Conservation (phyloP, 495 filamentous ascomycete genomes). For the Astrothelium macrocarpum region DNA sequence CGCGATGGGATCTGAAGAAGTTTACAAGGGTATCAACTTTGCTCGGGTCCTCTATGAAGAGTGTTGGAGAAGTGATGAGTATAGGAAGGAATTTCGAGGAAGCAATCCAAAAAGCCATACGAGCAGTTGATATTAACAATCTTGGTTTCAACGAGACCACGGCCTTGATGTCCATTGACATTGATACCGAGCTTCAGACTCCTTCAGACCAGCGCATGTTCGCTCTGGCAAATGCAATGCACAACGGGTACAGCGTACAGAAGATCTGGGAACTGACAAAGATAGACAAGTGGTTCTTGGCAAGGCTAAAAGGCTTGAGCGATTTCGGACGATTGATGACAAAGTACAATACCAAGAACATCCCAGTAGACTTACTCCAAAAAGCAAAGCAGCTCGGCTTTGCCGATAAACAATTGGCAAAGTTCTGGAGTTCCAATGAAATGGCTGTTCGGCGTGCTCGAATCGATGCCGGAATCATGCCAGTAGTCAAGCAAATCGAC, state of each 20-base stretch:
- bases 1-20: constrained; percentile 97
- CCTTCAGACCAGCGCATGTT: constrained; percentile 96
- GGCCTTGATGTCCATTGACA: constrained; percentile 93
- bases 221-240: constrained; percentile 96
- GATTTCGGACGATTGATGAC: constrained; percentile 61
- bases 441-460: constrained; percentile 73
- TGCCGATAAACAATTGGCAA: constrained; percentile 84
- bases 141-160: constrained; percentile 87
- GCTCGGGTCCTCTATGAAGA: constrained; percentile 98
- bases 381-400: constrained; percentile 90
- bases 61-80: constrained; percentile 97
- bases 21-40: constrained; percentile 92
- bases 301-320: constrained; percentile 77
- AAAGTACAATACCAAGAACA: constrained; percentile 54
- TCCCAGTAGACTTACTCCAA: constrained; percentile 55
- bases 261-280: constrained; percentile 96
- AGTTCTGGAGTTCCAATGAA: constrained; percentile 89
- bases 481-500: constrained; percentile 95
- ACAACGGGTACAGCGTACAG: constrained; percentile 81
- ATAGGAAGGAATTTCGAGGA: constrained; percentile 96
- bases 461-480: constrained; percentile 73
- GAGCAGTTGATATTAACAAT: constrained; percentile 89
- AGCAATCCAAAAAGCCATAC: constrained; percentile 96
- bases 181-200: constrained; percentile 90
- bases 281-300: constrained; percentile 97